phyloP scores from a whole-genome alignment of 2,329 filamentous ascomycete genomes.

The Aplosporella prunicola region DNA sequence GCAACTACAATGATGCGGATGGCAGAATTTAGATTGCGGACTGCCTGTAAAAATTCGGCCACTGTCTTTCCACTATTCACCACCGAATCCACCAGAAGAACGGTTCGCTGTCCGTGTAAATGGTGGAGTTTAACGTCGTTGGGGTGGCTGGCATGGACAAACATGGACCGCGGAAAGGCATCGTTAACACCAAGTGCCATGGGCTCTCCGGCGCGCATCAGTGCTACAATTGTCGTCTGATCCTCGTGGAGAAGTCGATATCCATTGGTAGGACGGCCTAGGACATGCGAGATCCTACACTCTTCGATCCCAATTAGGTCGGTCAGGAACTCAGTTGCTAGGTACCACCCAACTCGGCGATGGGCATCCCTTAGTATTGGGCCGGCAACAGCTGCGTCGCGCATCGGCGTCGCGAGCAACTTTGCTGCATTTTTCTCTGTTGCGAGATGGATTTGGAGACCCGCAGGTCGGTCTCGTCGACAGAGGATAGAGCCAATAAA shows the following conservation, averaged over 20 bases:
- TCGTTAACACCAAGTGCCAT: constrained; percentile 52
- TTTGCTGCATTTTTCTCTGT: constrained; percentile 38
- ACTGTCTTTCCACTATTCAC: constrained; percentile 49
- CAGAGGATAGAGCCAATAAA: constrained; percentile 18
- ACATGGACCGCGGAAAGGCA: constrained; percentile 42
- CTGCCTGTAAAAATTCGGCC: constrained; percentile 38
- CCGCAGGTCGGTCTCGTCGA: constrained; percentile 5
- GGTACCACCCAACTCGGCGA: constrained; percentile 41
- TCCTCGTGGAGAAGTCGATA: constrained; percentile 40
- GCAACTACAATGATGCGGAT: constrained; percentile 47
- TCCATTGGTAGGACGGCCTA: constrained; percentile 37
- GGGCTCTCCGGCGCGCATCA: constrained; percentile 56
- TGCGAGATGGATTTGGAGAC: constrained; percentile 32
- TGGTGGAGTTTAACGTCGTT: constrained; percentile 37
- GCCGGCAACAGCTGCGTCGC: constrained; percentile 40
- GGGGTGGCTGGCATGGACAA: constrained; percentile 38
- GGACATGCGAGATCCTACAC: constrained; percentile 43
- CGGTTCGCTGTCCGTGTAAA: constrained; percentile 28
- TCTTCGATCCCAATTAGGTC: constrained; percentile 42
- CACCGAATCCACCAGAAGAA: constrained; percentile 52
- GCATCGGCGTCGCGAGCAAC: constrained; percentile 45
- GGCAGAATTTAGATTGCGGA: constrained; percentile 32
- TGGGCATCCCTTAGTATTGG: constrained; percentile 42
- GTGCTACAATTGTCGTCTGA: constrained; percentile 44
- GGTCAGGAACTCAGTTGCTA: constrained; percentile 42